Evolutionary conservation across 2,329 filamentous ascomycete species (phyloP), one percentile per base, ranked within the genome.

Genomic region (Blastomyces gilchristii): DNA sequence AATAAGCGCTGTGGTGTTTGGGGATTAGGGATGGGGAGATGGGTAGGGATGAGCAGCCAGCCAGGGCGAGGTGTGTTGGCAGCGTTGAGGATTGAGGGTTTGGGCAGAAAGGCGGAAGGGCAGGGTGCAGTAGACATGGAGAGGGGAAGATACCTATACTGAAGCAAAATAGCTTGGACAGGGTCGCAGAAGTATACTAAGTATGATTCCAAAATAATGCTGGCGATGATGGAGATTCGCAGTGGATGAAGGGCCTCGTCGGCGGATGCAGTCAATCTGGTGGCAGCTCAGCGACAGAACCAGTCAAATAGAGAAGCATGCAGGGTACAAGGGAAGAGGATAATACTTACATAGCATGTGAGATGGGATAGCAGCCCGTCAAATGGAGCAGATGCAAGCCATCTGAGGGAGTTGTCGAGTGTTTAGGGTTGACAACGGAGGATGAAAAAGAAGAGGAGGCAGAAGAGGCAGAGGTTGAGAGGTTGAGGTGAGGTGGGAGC

Each of bases 81-180:
- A 70, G 68, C 68, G 52, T 65, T 63, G 65, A 62, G 61, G 67
- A 65, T 66, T 66, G 68, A 68, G 67, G 58, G 53, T 60, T 39
- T 63, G 64, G 66, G 63, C 60, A 68, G 67, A 67, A 70, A 66
- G 68, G 70, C 67, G 69, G 70, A 70, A 61, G 65, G 65, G 63
- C 69, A 71, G 72, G 74, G 73, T 69, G 71, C 70, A 64, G 69
- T 70, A 70, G 74, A 71, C 71, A 67, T 69, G 69, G 60, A 64
- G 47, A 34, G 57, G 31, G 54, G 28, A 56, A 65, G 53, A 64
- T 65, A 65, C 64, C 64, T 64, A 57, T 41, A 28, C 34, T 43
- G 34, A 58, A 60, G 57, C 53, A 60, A 50, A 61, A 47, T 18
- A 49, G 43, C 34, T 50, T 41, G 25, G 45, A 58, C 37, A 59